These are phyloP conservation scores for Debaryomycetaceae sp. DNA, from an alignment of 1,139 yeast genomes.

Conservation along the genomic window DNA sequence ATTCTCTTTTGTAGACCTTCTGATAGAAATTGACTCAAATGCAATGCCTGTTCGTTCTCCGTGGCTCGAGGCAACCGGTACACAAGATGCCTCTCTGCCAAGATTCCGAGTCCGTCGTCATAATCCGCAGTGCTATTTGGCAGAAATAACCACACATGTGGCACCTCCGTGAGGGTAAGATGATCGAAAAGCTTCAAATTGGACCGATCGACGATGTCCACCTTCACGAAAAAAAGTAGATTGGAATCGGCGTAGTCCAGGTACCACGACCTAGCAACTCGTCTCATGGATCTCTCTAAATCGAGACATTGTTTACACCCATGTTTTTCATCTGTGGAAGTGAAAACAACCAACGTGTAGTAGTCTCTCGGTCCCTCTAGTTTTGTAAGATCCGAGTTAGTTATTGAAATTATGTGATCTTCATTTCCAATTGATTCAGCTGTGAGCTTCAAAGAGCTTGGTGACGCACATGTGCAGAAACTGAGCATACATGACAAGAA, in stretches of 20 bases:
- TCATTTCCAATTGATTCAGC: constrained; percentile 13
- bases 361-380: constrained; percentile 36
- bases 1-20: constrained; percentile 41
- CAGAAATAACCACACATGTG: constrained; percentile 64
- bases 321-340: constrained; percentile 34
- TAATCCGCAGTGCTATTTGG: constrained; percentile 29
- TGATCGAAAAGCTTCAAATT: constrained; percentile 33
- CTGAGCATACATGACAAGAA: background rate
- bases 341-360: constrained; percentile 32
- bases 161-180: constrained; percentile 47
- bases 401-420: constrained; percentile 25
- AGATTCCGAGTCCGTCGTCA: constrained; percentile 21
- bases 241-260: constrained; percentile 36
- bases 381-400: constrained; percentile 26
- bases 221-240: constrained; percentile 43
- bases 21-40: constrained; percentile 53
- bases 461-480: constrained; percentile 1
- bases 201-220: constrained; percentile 46
- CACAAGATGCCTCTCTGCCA: constrained; percentile 28
- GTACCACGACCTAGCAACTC: constrained; percentile 43
- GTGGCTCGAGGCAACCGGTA: constrained; percentile 28
- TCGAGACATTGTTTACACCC: constrained; percentile 28
- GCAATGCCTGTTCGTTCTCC: constrained; percentile 30
- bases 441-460: constrained; percentile 7
- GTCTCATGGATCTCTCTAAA: constrained; percentile 21